A percentile compares a stretch with the other conserved stretches of the same genome.
Evolutionary conservation across 331 rosid species (phyloP).

Genomic region (Erythrophleum ivorense): DNA sequence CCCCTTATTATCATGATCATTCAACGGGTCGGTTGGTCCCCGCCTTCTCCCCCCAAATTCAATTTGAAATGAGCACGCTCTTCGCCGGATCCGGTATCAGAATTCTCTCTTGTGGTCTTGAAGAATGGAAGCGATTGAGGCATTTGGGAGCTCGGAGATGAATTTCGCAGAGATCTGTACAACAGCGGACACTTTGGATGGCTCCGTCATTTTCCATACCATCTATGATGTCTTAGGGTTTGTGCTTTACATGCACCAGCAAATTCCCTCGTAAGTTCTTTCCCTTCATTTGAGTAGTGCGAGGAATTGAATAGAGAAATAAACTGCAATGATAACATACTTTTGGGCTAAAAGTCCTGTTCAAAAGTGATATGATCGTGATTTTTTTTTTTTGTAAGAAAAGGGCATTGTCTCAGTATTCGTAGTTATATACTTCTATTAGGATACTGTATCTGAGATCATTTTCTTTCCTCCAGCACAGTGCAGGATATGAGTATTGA

Average conservation of each 20-base stretch:
- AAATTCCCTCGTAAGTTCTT: conserved; percentile 79
- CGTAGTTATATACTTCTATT: background rate
- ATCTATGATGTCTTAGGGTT: conserved; percentile 71
- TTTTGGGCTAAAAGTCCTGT: background rate
- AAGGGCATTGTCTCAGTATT: conserved; percentile 1
- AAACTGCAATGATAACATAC: background rate
- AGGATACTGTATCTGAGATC: background rate
- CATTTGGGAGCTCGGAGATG: conserved; percentile 47
- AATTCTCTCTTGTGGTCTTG: background rate
- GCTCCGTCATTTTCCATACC: conserved; percentile 65
- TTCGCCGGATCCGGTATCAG: background rate
- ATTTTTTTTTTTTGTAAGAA: background rate
- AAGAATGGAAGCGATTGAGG: conserved; percentile 36
- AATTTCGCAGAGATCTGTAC: conserved; percentile 53
- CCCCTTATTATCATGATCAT: background rate
- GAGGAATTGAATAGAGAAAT: conserved; percentile 14
- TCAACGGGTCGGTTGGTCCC: background rate
- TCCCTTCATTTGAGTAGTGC: conserved; percentile 30
- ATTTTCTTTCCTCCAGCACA: conserved; percentile 47
- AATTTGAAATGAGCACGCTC: background rate
- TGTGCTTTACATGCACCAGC: conserved; percentile 89
- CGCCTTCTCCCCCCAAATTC: background rate
- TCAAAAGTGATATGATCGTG: background rate
- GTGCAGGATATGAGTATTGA: conserved; percentile 78
- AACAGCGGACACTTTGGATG: conserved; percentile 52